Evolutionary conservation across 345 rosid genomes (phyloP).

Genomic region (Dimocarpus longan): DNA sequence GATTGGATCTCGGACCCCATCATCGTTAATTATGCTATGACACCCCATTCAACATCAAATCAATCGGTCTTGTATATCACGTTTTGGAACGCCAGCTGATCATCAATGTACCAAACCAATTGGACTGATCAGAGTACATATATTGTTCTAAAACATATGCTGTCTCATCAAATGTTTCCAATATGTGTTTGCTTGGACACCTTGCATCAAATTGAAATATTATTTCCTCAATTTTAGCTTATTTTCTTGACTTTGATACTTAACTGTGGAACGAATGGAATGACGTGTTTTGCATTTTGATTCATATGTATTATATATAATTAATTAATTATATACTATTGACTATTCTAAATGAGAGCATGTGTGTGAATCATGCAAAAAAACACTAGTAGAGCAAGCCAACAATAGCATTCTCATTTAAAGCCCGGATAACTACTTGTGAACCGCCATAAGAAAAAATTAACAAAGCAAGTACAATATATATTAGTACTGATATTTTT

Average conservation of each 20-base stretch:
- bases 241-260: too few relatives aligned
- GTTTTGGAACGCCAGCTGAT: not conserved
- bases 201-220: not conserved
- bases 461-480: too few relatives aligned
- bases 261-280: not conserved
- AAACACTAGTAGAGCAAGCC: not conserved
- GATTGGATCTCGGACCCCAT: not conserved
- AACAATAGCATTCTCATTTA: not conserved
- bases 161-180: not conserved
- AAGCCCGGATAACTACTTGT: too few relatives aligned
- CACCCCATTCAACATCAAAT: not conserved
- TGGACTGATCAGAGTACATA: not conserved
- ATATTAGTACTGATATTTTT: too few relatives aligned
- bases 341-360: not conserved
- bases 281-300: not conserved
- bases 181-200: not conserved
- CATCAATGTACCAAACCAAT: not conserved
- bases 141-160: not conserved
- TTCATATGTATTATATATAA: too few relatives aligned
- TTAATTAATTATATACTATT: too few relatives aligned
- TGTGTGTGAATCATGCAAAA: not conserved
- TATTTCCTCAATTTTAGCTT: not conserved
- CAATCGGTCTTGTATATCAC: not conserved
- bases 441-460: too few relatives aligned
- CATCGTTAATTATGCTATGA: not conserved